phyloP scores from a whole-genome alignment of 2,329 filamentous ascomycete species.

The Chalara sp. region DNA sequence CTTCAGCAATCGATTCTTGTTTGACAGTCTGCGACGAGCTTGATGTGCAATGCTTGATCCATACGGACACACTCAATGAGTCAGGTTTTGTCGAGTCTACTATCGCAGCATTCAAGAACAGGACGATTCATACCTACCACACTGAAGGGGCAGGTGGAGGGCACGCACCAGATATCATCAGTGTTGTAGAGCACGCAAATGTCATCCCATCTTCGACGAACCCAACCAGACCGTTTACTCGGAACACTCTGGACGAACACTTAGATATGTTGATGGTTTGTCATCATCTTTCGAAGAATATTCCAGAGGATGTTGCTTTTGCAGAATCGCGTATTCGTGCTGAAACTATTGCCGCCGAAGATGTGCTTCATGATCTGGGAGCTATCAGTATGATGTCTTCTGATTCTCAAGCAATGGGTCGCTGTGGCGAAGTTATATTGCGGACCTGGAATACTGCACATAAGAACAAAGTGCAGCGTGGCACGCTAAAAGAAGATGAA shows the following conservation, averaged over 20 bases:
- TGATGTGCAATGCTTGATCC: conserved; percentile 89
- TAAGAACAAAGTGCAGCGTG: conserved; percentile 89
- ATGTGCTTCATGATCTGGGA: conserved; percentile 89
- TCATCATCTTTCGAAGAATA: conserved; percentile 87
- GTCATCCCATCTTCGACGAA: conserved; percentile 89
- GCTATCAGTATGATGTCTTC: conserved; percentile 98
- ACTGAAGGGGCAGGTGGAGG: conserved; percentile 93
- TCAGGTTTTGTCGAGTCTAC: conserved; percentile 95
- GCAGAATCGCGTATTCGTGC: conserved; percentile 90
- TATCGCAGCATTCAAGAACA: conserved; percentile 73
- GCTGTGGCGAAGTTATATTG: conserved; percentile 87
- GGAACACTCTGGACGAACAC: conserved; percentile 92
- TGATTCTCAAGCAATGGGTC: conserved; percentile 94
- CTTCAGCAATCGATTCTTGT: conserved; percentile 84
- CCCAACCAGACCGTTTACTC: conserved; percentile 83
- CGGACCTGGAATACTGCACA: conserved; percentile 96
- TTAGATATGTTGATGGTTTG: conserved; percentile 99
- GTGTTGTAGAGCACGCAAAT: conserved; percentile 80
- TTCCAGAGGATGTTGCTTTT: conserved; percentile 92
- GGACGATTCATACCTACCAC: conserved; percentile 94
- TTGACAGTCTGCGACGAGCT: conserved; percentile 80
- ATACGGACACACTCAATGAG: conserved; percentile 94
- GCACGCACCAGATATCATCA: conserved; percentile 93
- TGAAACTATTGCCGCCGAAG: conserved; percentile 94
- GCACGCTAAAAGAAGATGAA: conserved; percentile 67